Evolutionary conservation across 208 protist species (phyloP), one percentile per base, ranked within the genome.

Genomic region (Angomonas ambiguus): DNA sequence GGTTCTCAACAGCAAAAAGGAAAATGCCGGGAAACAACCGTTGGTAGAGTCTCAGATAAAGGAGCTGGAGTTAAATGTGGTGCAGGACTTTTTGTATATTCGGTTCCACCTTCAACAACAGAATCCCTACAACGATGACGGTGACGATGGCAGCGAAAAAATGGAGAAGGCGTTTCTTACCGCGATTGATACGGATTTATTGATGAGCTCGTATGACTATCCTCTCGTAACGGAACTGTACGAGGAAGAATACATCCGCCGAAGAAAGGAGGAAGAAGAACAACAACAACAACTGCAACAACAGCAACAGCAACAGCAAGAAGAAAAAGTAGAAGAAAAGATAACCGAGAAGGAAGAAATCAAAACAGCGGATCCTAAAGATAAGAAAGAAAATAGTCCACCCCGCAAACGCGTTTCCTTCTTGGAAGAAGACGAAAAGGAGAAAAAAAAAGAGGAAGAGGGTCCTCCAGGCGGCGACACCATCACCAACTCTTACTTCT

Each of bases 141-240:
- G 38, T 45, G 38, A n/a, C n/a, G n/a, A n/a, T n/a, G n/a, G n/a
- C n/a, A n/a, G n/a, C n/a, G n/a, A n/a, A n/a, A n/a, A n/a, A n/a
- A n/a, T n/a, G n/a, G n/a, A n/a, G n/a, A n/a, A n/a, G n/a, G n/a
- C n/a, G n/a, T n/a, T n/a, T n/a, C n/a, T 83, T 42, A 60, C 61
- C 1, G 72, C 69, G 33, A 59, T 72, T 25, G 77, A 86, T 41
- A 72, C 83, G 33, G 70, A 86, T 49, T 58, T 69, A 13, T 73
- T 76, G 1, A 64, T 86, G 28, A 32, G 33, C 4, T 55, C 74
- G 27, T 83, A 61, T 69, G 53, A 59, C 25, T 83, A 67, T 61
- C 77, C 77, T 8, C 61, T 64, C 48, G 71, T 79, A 69, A 68
- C 60, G 1, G 51, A 20, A 25, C 59, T 83, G 8, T 79, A 83